Evolutionary conservation across 768 basidiomycete species (phyloP).

Genomic region (Mycena albidolilacea): DNA sequence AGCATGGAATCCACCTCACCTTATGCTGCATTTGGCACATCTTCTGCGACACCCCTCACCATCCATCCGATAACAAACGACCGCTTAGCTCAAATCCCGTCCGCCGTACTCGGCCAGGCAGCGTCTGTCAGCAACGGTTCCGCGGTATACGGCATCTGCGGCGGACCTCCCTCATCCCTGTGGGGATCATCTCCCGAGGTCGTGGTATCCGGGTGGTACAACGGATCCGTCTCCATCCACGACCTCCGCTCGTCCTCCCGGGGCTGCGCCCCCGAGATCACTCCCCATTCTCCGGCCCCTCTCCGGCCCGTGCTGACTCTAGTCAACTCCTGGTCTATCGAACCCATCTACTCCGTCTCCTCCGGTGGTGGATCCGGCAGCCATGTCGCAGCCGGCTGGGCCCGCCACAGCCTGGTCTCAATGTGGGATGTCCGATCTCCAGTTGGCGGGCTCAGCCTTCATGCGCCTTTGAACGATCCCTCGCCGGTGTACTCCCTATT

Average conservation of each 20-base stretch:
- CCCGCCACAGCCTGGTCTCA: slow-evolving; percentile 82
- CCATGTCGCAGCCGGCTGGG: slow-evolving; percentile 83
- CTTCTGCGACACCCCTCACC: slow-evolving; percentile 71
- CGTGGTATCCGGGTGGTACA: slow-evolving; percentile 87
- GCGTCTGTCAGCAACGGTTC: slow-evolving; percentile 47
- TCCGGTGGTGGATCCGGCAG: slow-evolving; percentile 79
- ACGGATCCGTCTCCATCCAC: slow-evolving; percentile 80
- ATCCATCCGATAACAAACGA: slow-evolving; percentile 68
- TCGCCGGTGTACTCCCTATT: slow-evolving; percentile 85
- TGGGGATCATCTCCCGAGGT: slow-evolving; percentile 82
- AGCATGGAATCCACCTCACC: slow-evolving; percentile 65
- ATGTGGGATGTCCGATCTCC: slow-evolving; percentile 87
- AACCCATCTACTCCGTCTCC: slow-evolving; percentile 83
- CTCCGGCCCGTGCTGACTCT: slow-evolving; percentile 74
- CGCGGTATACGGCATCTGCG: slow-evolving; percentile 82
- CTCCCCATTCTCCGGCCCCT: slow-evolving; percentile 45
- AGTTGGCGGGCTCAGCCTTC: slow-evolving; percentile 78
- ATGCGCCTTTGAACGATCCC: slow-evolving; percentile 83
- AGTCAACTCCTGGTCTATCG: slow-evolving; percentile 76
- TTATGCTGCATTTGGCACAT: slow-evolving; percentile 79
- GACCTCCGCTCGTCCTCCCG: slow-evolving; percentile 74
- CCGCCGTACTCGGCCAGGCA: slow-evolving; percentile 60
- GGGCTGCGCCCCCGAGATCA: slow-evolving; percentile 26
- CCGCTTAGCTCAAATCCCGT: slow-evolving; percentile 62
- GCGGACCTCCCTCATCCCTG: slow-evolving; percentile 71